These are phyloP conservation scores for Trypethelium eluteriae DNA, from an alignment of 495 filamentous ascomycete genomes.

Conservation along the genomic window DNA sequence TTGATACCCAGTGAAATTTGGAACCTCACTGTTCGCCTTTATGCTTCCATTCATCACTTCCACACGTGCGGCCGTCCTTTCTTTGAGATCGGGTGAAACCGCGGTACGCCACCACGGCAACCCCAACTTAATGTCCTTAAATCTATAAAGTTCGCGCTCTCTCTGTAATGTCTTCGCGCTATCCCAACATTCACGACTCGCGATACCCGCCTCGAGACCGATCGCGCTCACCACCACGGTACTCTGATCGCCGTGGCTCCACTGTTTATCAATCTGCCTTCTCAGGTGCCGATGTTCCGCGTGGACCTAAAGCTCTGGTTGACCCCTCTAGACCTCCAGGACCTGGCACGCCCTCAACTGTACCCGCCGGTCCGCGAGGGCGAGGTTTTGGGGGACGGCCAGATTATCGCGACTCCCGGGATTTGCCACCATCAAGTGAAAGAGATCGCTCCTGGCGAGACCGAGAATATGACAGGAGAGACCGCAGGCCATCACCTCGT, in stretches of 20 bases:
- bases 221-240: slow-evolving; percentile 52
- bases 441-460: slow-evolving; percentile 26
- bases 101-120: slow-evolving; percentile 7
- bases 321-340: slow-evolving; percentile 11
- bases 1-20: background rate
- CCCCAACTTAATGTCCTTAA: background rate
- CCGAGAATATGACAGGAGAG: slow-evolving; percentile 43
- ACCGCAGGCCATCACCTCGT: slow-evolving; percentile 42
- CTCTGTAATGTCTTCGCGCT: slow-evolving; percentile 24
- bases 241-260: slow-evolving; percentile 43
- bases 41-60: slow-evolving; percentile 1
- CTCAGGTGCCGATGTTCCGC: slow-evolving; percentile 32
- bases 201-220: slow-evolving; percentile 45
- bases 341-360: slow-evolving; percentile 11
- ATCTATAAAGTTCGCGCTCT: background rate
- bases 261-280: slow-evolving; percentile 40
- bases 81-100: background rate
- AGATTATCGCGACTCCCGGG: slow-evolving; percentile 27
- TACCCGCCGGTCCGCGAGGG: slow-evolving; percentile 14
- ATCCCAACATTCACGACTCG: slow-evolving; percentile 21
- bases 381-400: slow-evolving; percentile 11
- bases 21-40: background rate
- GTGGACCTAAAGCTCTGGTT: slow-evolving; percentile 38
- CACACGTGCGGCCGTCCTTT: background rate
- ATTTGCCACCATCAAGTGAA: slow-evolving; percentile 28